phyloP scores from a whole-genome alignment of 116 monocot species.

The Posidonia oceanica region DNA sequence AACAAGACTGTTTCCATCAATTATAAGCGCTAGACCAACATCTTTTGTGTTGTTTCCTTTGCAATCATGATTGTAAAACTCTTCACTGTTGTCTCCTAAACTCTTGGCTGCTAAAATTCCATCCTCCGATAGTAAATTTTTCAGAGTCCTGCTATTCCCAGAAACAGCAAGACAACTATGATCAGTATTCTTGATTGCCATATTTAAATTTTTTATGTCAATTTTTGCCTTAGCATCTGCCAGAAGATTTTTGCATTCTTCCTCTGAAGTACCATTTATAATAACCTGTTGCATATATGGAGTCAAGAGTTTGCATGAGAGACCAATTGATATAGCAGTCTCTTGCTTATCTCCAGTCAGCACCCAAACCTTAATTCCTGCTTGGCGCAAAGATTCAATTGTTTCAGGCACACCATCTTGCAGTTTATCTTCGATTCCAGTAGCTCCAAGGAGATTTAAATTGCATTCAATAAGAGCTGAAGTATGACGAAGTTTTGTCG shows the following conservation, averaged over 20 bases:
- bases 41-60: not conserved
- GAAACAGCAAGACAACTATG: constrained; percentile 10
- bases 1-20: constrained; percentile 96
- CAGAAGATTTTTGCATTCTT: constrained; percentile 68
- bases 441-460: constrained; percentile 82
- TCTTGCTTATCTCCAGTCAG: constrained; percentile 98
- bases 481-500: constrained; percentile 70
- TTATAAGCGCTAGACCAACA: constrained; percentile 70
- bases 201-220: constrained; percentile 30
- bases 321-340: constrained; percentile 95
- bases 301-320: constrained; percentile 73
- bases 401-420: constrained; percentile 98
- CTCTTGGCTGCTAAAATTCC: constrained; percentile 4
- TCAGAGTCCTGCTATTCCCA: not conserved
- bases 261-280: constrained; percentile 83
- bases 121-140: constrained; percentile 8
- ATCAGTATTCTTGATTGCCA: constrained; percentile 14
- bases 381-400: constrained; percentile 89
- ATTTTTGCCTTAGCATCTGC: constrained; percentile 63
- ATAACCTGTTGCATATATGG: constrained; percentile 64
- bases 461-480: constrained; percentile 70
- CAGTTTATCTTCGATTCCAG: constrained; percentile 95
- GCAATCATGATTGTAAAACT: not conserved
- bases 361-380: constrained; percentile 98
- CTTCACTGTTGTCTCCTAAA: constrained; percentile 5